Base-by-base conservation (phyloP, 2,329 filamentous ascomycete species). In the Ramularia collo-cygni region DNA sequence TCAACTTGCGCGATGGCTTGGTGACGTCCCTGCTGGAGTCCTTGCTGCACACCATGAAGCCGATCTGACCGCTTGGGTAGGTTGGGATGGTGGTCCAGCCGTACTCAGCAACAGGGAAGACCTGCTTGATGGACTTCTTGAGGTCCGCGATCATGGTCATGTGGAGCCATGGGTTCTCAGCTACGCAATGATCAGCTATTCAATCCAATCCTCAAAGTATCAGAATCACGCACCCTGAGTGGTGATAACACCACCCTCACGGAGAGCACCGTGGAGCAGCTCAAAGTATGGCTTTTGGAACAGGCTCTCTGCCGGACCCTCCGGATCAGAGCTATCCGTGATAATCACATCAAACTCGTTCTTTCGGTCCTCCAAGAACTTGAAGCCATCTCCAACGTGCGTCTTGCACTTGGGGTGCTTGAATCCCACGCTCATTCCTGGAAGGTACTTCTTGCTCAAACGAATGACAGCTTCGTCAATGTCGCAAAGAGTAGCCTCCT, bases 11-110 rank as follows among this genome's bases (percentile, higher is more conserved):
- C 48, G 95, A 62, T 38, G 92, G 92, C 68, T 81, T 85, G 67
- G 77, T 86, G 63, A 96, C 77, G 69, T 98, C 77, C 65, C 81
- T 79, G 62, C 69, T 79, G 64, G 80, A 72, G 64, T 96, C 90
- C 80, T 98, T 96, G 82, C 77, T 85, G 81, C 92, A 96, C 63
- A 98, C 86, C 89, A 98, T 95, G 82, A 98, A 98, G 64, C 92
- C 92, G 61, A 98, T 98, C 75, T 98, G 92, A 64, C 92, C 92
- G 42, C 87, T 94, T 53, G 92, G 92, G 76, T 98, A 98, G 63
- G 92, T 98, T 44, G 92, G 92, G 68, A 98, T 98, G 59, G 90
- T 96, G 61, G 90, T 96, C 79, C 95, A 98, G 58, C 85, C 92
- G 72, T 96, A 98, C 73, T 98, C 92, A 66, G 85, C 92, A 49